A percentile compares a stretch with the other conserved stretches of the same genome.
Evolutionary conservation across 1,139 yeast genomes (phyloP).

Genomic region (Candida sp.): DNA sequence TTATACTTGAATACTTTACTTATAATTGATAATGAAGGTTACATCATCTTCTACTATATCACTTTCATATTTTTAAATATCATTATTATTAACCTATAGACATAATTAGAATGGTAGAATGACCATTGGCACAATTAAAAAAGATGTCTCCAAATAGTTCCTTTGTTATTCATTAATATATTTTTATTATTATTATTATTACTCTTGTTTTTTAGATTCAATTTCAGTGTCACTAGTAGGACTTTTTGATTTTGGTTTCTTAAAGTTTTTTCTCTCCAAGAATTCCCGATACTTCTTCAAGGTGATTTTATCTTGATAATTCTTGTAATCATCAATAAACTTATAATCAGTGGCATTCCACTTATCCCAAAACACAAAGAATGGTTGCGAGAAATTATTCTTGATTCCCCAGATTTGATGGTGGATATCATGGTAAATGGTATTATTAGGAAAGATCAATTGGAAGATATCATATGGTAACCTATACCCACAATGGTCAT

Average conservation of each 20-base stretch:
- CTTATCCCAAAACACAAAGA: conserved; percentile 90
- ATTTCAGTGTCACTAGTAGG: too few species aligned
- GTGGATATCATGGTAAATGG: conserved; percentile 95
- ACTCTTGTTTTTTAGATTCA: not conserved
- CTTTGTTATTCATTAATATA: not conserved
- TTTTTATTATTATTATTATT: too few species aligned
- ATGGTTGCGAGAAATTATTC: conserved; percentile 94
- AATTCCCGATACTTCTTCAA: conserved; percentile 61
- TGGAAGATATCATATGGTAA: conserved; percentile 92
- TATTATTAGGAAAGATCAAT: conserved; percentile 85
- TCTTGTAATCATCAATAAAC: conserved; percentile 58
- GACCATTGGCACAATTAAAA: not conserved
- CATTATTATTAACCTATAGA: not conserved
- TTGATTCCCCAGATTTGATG: conserved; percentile 96
- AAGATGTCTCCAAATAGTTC: not conserved
- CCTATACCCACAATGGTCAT: conserved; percentile 96
- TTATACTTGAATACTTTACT: too few species aligned
- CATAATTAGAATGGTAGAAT: not conserved
- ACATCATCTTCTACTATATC: too few species aligned
- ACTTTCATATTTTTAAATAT: too few species aligned
- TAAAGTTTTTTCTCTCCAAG: conserved; percentile 19
- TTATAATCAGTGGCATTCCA: conserved; percentile 68
- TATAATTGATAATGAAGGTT: too few species aligned
- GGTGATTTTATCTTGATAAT: conserved; percentile 55
- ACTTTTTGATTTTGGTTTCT: conserved; percentile 1